Conservation (phyloP, 1,284 basidiomycete species). For the Cryptococcus sp. region DNA sequence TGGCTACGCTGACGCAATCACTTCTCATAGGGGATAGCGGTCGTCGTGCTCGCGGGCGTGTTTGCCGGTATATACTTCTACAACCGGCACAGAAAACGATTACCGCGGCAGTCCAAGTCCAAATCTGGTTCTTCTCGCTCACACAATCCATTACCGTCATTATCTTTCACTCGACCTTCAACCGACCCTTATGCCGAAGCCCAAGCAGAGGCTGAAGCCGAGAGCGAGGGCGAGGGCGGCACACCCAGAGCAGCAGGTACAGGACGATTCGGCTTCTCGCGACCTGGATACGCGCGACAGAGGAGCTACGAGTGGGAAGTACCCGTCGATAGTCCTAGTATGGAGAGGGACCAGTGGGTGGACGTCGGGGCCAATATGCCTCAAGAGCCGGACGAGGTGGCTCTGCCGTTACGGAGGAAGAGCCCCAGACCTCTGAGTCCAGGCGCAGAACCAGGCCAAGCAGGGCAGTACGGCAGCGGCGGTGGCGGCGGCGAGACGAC, state of each 20-base stretch:
- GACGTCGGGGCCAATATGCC: slow-evolving; percentile 12
- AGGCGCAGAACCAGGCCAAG: not conserved
- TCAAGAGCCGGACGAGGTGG: slow-evolving; percentile 14
- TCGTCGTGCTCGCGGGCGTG: slow-evolving; percentile 7
- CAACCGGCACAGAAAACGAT: slow-evolving; percentile 16
- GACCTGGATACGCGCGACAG: slow-evolving; percentile 18
- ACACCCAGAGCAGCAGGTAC: too few species aligned
- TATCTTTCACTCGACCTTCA: slow-evolving; percentile 20
- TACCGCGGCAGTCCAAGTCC: slow-evolving; percentile 1
- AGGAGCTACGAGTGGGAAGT: slow-evolving; percentile 23
- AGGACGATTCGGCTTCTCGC: slow-evolving; percentile 10
- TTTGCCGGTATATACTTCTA: slow-evolving; percentile 21
- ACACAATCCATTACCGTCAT: slow-evolving; percentile 13
- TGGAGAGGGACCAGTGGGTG: slow-evolving; percentile 1
- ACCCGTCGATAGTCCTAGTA: not conserved
- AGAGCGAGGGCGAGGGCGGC: not conserved
- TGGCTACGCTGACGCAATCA: not conserved
- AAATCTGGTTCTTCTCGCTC: not conserved
- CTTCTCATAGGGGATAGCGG: slow-evolving; percentile 15
- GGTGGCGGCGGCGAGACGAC: not conserved
- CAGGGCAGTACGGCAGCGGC: not conserved
- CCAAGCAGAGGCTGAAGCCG: not conserved
- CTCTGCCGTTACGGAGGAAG: slow-evolving; percentile 13
- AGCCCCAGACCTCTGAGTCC: slow-evolving; percentile 5
- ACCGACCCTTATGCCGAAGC: slow-evolving; percentile 20